phyloP scores from a whole-genome alignment of 768 basidiomycete species.

The Auricularia cornea region DNA sequence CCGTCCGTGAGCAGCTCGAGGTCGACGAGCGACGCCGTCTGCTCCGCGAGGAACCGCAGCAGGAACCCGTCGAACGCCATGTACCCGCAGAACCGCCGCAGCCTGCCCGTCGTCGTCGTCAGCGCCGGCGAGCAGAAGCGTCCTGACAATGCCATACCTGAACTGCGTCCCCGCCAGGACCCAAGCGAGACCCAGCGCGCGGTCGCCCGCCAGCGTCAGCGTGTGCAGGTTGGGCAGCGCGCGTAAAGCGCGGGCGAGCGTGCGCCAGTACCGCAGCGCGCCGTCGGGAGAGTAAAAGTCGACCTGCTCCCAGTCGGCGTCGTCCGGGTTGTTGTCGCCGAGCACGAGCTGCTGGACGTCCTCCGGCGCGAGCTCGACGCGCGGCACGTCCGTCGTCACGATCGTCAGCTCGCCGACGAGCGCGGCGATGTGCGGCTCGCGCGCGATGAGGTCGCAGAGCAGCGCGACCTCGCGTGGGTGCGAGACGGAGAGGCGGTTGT shows the following conservation, averaged over 20 bases:
- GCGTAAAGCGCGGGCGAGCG: background rate
- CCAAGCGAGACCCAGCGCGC: background rate
- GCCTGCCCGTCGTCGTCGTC: background rate
- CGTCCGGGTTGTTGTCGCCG: background rate
- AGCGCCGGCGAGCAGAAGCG: too few relatives aligned
- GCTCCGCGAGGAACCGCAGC: background rate
- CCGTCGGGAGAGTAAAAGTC: background rate
- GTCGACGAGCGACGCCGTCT: background rate
- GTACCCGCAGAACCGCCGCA: background rate
- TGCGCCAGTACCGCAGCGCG: background rate
- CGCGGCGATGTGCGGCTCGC: background rate
- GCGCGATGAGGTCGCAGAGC: background rate
- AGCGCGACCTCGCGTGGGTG: background rate
- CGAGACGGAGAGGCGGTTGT: background rate
- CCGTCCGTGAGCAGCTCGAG: background rate
- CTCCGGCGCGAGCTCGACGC: background rate
- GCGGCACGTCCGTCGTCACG: background rate
- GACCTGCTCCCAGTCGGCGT: background rate
- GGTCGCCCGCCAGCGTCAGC: background rate
- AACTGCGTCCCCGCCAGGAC: background rate
- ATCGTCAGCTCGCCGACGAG: background rate
- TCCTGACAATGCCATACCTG: background rate
- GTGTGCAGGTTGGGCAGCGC: background rate
- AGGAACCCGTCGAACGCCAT: background rate
- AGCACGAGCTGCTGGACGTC: too few relatives aligned